phyloP scores from a whole-genome alignment of 129 eudicot species.

The Ambrosia trifida region DNA sequence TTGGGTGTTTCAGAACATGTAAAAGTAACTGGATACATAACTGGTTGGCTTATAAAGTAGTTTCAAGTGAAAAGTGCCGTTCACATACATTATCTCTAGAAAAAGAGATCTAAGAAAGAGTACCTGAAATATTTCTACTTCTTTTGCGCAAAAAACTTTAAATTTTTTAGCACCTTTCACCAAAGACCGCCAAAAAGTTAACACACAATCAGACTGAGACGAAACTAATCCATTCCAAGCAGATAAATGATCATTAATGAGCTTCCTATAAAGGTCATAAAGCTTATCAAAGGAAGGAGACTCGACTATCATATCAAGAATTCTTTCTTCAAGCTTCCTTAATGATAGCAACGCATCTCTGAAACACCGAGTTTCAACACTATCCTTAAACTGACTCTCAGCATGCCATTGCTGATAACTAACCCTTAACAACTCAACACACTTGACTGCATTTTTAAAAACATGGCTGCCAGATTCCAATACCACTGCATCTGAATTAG shows the following conservation, averaged over 20 bases:
- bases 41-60: not conserved
- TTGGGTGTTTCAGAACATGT: not conserved
- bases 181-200: constrained; percentile 67
- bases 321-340: constrained; percentile 58
- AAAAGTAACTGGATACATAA: not conserved
- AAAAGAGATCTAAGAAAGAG: constrained; percentile 9
- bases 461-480: constrained; percentile 22
- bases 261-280: constrained; percentile 47
- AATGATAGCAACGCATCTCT: constrained; percentile 46
- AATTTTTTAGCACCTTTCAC: constrained; percentile 51
- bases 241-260: constrained; percentile 66
- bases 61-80: not conserved
- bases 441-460: constrained; percentile 52
- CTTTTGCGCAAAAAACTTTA: constrained; percentile 48
- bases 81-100: not conserved
- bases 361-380: constrained; percentile 36
- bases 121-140: constrained; percentile 65
- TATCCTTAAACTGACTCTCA: constrained; percentile 40
- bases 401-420: constrained; percentile 75
- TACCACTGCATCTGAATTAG: constrained; percentile 30
- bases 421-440: constrained; percentile 57
- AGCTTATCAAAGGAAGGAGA: constrained; percentile 61
- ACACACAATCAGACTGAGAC: constrained; percentile 43
- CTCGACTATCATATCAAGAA: constrained; percentile 57
- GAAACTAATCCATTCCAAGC: constrained; percentile 64